Evolutionary conservation across 2,329 filamentous ascomycete species (phyloP).

Genomic region (Daldinia sp.): DNA sequence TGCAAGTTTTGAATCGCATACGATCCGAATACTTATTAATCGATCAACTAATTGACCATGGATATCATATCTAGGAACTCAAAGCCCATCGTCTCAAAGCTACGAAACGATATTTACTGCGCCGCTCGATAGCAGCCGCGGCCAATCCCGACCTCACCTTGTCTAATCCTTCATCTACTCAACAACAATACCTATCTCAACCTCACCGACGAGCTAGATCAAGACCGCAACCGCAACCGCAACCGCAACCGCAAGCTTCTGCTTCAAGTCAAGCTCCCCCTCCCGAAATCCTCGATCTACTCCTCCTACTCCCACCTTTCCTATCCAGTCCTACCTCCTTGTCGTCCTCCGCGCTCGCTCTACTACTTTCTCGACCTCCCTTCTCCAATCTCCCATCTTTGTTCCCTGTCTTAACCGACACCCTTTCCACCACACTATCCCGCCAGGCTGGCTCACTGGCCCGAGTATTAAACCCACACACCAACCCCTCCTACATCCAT

Average conservation of each 20-base stretch:
- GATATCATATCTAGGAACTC: constrained; percentile 54
- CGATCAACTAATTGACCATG: constrained; percentile 1
- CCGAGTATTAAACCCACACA: constrained; percentile 57
- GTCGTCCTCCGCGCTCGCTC: constrained; percentile 47
- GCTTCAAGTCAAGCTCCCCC: constrained; percentile 46
- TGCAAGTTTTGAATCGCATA: constrained; percentile 48
- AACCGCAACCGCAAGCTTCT: constrained; percentile 30
- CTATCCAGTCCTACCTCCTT: constrained; percentile 51
- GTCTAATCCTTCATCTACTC: constrained; percentile 41
- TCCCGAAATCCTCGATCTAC: constrained; percentile 59
- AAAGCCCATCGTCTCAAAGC: constrained; percentile 56
- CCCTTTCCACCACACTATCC: constrained; percentile 61
- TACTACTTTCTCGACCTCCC: constrained; percentile 60
- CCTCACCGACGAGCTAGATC: constrained; percentile 39
- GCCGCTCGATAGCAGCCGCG: constrained; percentile 57
- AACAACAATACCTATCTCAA: constrained; percentile 23
- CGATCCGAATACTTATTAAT: neutral
- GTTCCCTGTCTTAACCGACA: constrained; percentile 56
- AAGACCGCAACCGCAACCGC: constrained; percentile 22
- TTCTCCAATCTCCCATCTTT: constrained; percentile 57
- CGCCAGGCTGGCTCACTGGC: constrained; percentile 58
- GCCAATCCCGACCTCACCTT: constrained; percentile 47
- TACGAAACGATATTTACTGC: constrained; percentile 61
- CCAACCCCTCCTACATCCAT: constrained; percentile 66
- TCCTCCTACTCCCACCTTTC: constrained; percentile 63